Conservation (phyloP, 2,329 filamentous ascomycete species). For the Onygena corvina region DNA sequence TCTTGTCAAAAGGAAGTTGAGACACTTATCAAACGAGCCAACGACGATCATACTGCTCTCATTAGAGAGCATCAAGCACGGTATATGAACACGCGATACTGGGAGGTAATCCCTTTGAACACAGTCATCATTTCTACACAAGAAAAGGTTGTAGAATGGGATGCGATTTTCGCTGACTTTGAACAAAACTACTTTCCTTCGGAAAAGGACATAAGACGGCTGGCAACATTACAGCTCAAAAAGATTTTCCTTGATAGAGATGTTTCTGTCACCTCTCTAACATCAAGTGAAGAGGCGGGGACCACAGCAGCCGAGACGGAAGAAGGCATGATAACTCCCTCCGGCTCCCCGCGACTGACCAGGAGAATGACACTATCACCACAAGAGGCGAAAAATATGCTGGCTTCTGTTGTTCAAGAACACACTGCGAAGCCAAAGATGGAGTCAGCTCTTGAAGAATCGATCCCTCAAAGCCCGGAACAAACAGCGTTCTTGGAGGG, state of each 20-base stretch:
- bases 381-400: slow-evolving; percentile 52
- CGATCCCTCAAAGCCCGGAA: neutral
- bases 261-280: slow-evolving; percentile 64
- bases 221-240: slow-evolving; percentile 83
- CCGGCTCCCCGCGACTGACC: slow-evolving; percentile 23
- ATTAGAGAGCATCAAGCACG: slow-evolving; percentile 71
- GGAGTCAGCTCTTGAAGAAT: slow-evolving; percentile 12
- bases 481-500: neutral
- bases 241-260: slow-evolving; percentile 86
- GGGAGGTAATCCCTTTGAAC: slow-evolving; percentile 91
- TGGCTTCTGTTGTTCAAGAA: slow-evolving; percentile 55
- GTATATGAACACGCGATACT: slow-evolving; percentile 90
- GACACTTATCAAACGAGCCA: slow-evolving; percentile 59
- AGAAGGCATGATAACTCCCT: slow-evolving; percentile 22
- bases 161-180: slow-evolving; percentile 77
- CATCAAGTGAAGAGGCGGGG: slow-evolving; percentile 56
- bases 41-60: slow-evolving; percentile 67
- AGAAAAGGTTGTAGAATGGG: slow-evolving; percentile 88
- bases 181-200: slow-evolving; percentile 85
- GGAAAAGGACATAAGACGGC: slow-evolving; percentile 85
- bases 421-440: slow-evolving; percentile 36
- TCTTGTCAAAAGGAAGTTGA: slow-evolving; percentile 74
- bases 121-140: slow-evolving; percentile 78
- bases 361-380: slow-evolving; percentile 41
- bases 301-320: slow-evolving; percentile 33